Base-by-base conservation (phyloP, 2,329 filamentous ascomycete species). In the Ophiostoma tasmaniense region DNA sequence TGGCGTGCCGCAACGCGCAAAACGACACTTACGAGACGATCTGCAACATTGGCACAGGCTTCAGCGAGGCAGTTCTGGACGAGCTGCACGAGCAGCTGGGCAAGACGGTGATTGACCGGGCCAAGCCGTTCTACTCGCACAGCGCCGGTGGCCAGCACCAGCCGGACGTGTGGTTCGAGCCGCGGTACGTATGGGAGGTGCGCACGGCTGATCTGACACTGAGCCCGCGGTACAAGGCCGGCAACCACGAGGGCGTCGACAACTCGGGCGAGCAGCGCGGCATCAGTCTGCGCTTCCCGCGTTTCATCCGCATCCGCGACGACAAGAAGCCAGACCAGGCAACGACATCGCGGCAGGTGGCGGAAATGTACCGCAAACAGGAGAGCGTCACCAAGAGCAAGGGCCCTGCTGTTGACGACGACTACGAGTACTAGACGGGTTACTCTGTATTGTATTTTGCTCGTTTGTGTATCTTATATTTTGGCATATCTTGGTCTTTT, bases 111-210 rank as follows among this genome's bases (percentile, higher is more conserved):
- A 99, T 99, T 74, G 92, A 96, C 76, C 88, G 89, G 0, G 87
- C 94, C 1, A 99, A 99, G 76, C 95, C 95, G 0, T 99, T 97
- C 78, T 99, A 98, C 79, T 84, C 88, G 0, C 95, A 99, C 78
- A 93, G 90, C 3, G 81, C 84, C 0, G 92, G 91, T 66, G 88
- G 88, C 66, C 94, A 96, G 79, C 93, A 98, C 77, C 95, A 99
- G 78, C 95, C 95, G 1, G 95, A 99, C 77, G 93, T 99, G 50
- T 99, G 95, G 95, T 95, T 99, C 77, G 95, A 99, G 82, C 92
- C 95, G 17, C 88, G 89, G 59, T 89, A 90, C 75, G 95, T 99
- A 1, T 99, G 95, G 95, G 95, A 99, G 80, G 93, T 99, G 74
- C 96, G 94, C 82, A 96, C 94, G 14, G 95, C 95, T 0, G 95